Evolutionary conservation across 768 basidiomycete genomes (phyloP), one percentile per base, ranked within the genome.

Genomic region (Krasilnikovozyma curviuscula): DNA sequence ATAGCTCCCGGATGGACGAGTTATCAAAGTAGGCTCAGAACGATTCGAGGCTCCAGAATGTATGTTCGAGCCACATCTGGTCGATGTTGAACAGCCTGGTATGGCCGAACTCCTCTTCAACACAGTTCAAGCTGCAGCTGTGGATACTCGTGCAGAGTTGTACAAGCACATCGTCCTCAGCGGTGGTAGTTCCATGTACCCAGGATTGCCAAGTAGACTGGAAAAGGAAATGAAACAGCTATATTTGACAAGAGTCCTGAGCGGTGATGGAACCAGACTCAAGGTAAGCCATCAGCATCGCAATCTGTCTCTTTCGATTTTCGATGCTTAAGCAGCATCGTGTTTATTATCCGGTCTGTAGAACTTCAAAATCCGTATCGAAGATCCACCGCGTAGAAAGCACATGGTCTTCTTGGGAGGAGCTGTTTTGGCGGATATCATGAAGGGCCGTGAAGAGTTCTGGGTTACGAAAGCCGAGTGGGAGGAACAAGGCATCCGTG

Each of bases 221-320:
- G 93, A 97, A 68, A 97, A 97, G 70, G 91, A 98, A 70, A 86
- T 97, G 82, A 97, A 97, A 66, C 93, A 97, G 65, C 71, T 97
- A n/a, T 86, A 95, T 65, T 73, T 98, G 52, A 82, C 83, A 2
- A 72, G 78, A n/a, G 83, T 97, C 16, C 71, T 97, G 38, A 71
- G 74, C 38, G 79, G 83, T 16, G 80, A 97, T 61, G 78, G 84
- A 0, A 66, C 78, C 14, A 72, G 93, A 31, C 63, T 95, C 57
- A 88, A 81, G 63, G 91, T 93, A 54, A 50, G 85, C 23, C 5
- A 14, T 8, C 3, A 21, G 1, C 19, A 18, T 7, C 31, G 21
- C 8, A 34, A 16, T 1, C n/a, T 3, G 4, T 12, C 38, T 27
- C 9, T 4, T 18, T 18, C 25, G n/a, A 29, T 31, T 37, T 5